phyloP scores from a whole-genome alignment of 208 protist genomes.

The Acanthamoeba castellanii region DNA sequence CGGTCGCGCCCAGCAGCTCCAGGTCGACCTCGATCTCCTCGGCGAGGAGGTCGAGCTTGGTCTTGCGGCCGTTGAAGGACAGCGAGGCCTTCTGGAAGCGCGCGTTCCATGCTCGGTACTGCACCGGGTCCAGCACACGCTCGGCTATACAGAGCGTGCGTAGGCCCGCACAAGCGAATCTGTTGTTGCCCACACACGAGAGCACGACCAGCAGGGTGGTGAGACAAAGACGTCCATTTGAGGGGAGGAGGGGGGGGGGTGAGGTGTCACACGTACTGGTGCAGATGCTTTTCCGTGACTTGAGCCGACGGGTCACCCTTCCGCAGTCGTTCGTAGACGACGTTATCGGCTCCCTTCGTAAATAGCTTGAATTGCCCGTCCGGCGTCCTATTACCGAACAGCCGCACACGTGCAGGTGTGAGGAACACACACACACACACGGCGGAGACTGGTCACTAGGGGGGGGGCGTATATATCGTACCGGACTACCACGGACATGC shows the following conservation, averaged over 20 bases:
- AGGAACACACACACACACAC: neutral
- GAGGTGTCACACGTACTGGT: neutral
- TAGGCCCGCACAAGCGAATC: slow-evolving; percentile 34
- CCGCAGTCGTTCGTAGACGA: slow-evolving; percentile 54
- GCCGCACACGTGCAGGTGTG: neutral
- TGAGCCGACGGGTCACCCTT: neutral
- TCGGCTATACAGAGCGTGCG: slow-evolving; percentile 44
- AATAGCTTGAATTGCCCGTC: slow-evolving; percentile 57
- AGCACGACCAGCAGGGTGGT: neutral
- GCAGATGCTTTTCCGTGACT: slow-evolving; percentile 26
- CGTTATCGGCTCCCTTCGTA: slow-evolving; percentile 71
- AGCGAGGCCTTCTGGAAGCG: slow-evolving; percentile 39
- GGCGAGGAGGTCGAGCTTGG: slow-evolving; percentile 64
- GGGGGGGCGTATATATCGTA: neutral
- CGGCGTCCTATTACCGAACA: neutral
- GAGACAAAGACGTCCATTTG: neutral
- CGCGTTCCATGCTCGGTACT: slow-evolving; percentile 62
- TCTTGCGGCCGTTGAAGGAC: slow-evolving; percentile 66
- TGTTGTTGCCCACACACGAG: neutral
- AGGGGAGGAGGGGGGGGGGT: neutral
- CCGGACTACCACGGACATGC: slow-evolving; percentile 85
- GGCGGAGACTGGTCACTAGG: neutral
- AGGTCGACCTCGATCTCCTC: slow-evolving; percentile 91
- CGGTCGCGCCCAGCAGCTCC: slow-evolving; percentile 91
- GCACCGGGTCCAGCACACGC: neutral